phyloP scores from a whole-genome alignment of 345 rosid species.

The Gossypioides kirkii region DNA sequence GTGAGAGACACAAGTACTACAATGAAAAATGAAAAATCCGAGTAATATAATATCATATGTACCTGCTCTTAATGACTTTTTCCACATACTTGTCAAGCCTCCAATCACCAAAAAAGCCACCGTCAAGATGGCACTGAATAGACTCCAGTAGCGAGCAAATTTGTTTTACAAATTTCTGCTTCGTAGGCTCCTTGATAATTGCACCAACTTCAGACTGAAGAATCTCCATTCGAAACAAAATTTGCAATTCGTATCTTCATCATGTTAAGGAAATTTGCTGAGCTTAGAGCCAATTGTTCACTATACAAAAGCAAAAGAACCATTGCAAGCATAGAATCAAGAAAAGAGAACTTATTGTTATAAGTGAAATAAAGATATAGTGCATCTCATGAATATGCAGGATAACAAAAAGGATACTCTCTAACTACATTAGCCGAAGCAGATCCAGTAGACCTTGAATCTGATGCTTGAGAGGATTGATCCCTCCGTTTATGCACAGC shows the following conservation, averaged over 20 bases:
- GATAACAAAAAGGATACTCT: slow-evolving; percentile 68
- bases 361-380: neutral
- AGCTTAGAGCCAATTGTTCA: slow-evolving; percentile 2
- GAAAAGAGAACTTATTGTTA: neutral
- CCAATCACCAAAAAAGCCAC: slow-evolving; percentile 95
- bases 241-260: slow-evolving; percentile 80
- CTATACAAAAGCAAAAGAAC: slow-evolving; percentile 4
- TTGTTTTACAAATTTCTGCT: slow-evolving; percentile 71
- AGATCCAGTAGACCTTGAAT: slow-evolving; percentile 26
- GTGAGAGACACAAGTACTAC: neutral
- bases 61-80: slow-evolving; percentile 70
- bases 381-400: neutral
- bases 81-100: slow-evolving; percentile 75
- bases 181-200: slow-evolving; percentile 40
- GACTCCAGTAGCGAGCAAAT: slow-evolving; percentile 70
- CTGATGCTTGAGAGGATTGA: slow-evolving; percentile 26
- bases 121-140: slow-evolving; percentile 72
- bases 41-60: neutral
- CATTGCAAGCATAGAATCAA: neutral
- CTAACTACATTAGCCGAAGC: slow-evolving; percentile 41
- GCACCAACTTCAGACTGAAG: slow-evolving; percentile 60
- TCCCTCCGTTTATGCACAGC: slow-evolving; percentile 37
- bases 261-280: slow-evolving; percentile 47
- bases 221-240: slow-evolving; percentile 91
- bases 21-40: neutral